phyloP scores from a whole-genome alignment of 2,329 filamentous ascomycete species.

The Rhexocercosporidium sp. region DNA sequence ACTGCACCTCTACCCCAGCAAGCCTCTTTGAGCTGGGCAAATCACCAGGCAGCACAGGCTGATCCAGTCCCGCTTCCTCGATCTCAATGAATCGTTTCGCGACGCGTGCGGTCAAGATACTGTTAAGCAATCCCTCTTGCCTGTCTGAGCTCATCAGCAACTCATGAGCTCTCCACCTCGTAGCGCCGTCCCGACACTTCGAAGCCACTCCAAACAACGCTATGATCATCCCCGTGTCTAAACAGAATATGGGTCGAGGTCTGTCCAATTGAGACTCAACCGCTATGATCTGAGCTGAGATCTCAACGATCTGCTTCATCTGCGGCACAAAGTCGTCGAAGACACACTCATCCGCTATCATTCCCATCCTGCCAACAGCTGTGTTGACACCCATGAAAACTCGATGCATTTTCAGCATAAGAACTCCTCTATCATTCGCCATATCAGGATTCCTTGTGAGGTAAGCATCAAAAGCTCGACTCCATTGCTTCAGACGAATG shows the following conservation, averaged over 20 bases:
- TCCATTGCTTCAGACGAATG: background rate
- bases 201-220: constrained; percentile 2
- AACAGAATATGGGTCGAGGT: constrained; percentile 1
- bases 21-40: constrained; percentile 16
- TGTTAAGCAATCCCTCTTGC: constrained; percentile 21
- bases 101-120: background rate
- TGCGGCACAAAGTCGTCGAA: constrained; percentile 19
- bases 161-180: constrained; percentile 10
- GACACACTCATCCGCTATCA: background rate
- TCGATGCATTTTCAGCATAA: constrained; percentile 13
- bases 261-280: background rate
- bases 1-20: constrained; percentile 4
- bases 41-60: constrained; percentile 8
- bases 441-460: background rate
- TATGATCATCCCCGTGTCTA: constrained; percentile 17
- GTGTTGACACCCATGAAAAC: constrained; percentile 21
- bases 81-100: background rate
- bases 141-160: constrained; percentile 10
- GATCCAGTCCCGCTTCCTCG: constrained; percentile 14
- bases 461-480: background rate
- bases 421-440: background rate
- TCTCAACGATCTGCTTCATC: constrained; percentile 11
- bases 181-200: constrained; percentile 16
- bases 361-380: constrained; percentile 12
- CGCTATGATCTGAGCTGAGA: background rate